Conservation (phyloP, 2,329 filamentous ascomycete genomes). For the Beauveria rudraprayagi region DNA sequence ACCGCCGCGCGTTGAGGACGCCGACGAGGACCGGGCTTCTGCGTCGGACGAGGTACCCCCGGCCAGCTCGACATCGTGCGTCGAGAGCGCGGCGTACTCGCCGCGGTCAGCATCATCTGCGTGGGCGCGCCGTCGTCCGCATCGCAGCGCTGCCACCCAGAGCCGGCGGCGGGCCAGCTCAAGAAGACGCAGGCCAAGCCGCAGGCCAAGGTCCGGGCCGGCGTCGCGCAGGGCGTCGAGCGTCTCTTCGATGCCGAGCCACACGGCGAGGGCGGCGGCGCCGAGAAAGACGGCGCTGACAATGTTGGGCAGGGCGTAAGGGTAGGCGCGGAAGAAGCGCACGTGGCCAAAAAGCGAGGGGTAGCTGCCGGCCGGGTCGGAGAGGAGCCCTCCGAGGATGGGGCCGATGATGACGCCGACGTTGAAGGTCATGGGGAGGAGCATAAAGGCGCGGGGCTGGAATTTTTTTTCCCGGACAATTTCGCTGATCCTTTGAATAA, state of each 20-base stretch:
- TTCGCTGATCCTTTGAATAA: slow-evolving; percentile 46
- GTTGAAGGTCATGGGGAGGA: slow-evolving; percentile 68
- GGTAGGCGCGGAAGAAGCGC: slow-evolving; percentile 39
- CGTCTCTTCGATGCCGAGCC: slow-evolving; percentile 46
- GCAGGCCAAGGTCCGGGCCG: slow-evolving; percentile 34
- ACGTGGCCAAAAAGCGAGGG: slow-evolving; percentile 40
- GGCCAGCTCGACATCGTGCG: slow-evolving; percentile 17
- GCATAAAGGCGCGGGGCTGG: slow-evolving; percentile 64
- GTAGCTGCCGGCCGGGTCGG: slow-evolving; percentile 56
- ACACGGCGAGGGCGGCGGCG: slow-evolving; percentile 35
- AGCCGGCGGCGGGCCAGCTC: slow-evolving; percentile 20
- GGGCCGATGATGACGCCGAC: slow-evolving; percentile 67
- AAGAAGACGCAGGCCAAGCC: slow-evolving; percentile 30
- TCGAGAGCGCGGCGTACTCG: slow-evolving; percentile 19
- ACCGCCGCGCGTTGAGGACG: neutral
- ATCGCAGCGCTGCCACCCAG: slow-evolving; percentile 10
- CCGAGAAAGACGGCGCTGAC: slow-evolving; percentile 41
- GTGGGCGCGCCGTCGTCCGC: too few species aligned
- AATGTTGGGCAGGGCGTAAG: slow-evolving; percentile 48
- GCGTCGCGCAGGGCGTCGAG: slow-evolving; percentile 32
- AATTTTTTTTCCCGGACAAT: slow-evolving; percentile 57
- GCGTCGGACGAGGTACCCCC: slow-evolving; percentile 5
- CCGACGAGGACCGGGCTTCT: neutral
- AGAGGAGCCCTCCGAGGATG: slow-evolving; percentile 58
- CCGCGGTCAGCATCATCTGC: neutral